These are phyloP conservation scores for Dactylonectria macrodidyma DNA, from an alignment of 2,329 filamentous ascomycete genomes.

Conservation along the genomic window DNA sequence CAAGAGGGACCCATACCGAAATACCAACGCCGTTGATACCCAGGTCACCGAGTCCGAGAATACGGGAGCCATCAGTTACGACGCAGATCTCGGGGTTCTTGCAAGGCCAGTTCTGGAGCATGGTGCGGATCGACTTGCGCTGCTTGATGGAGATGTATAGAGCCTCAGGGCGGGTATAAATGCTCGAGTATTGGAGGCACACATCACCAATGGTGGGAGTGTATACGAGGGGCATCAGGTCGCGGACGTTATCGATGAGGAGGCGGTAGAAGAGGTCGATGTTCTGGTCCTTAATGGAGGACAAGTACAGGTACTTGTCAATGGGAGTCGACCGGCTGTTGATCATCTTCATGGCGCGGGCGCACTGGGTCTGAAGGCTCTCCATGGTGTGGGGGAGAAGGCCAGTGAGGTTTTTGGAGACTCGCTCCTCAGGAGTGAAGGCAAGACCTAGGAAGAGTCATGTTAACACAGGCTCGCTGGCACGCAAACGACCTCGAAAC, in stretches of 20 bases:
- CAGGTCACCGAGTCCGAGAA: conserved; percentile 91
- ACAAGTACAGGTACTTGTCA: conserved; percentile 89
- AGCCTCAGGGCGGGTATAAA: conserved; percentile 95
- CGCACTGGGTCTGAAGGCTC: conserved; percentile 71
- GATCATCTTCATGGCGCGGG: conserved; percentile 82
- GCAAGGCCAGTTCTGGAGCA: conserved; percentile 95
- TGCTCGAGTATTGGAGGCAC: conserved; percentile 94
- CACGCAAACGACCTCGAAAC: background rate
- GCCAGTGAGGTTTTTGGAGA: conserved; percentile 76
- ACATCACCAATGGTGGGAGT: conserved; percentile 95
- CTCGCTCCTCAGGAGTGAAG: conserved; percentile 75
- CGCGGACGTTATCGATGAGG: conserved; percentile 82
- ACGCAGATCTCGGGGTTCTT: conserved; percentile 93
- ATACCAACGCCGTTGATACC: conserved; percentile 99
- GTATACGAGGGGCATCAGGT: conserved; percentile 88
- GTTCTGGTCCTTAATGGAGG: conserved; percentile 81
- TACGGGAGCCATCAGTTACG: conserved; percentile 95
- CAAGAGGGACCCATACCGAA: conserved; percentile 70
- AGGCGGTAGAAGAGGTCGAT: conserved; percentile 88
- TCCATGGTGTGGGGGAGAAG: conserved; percentile 76
- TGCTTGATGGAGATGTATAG: conserved; percentile 98
- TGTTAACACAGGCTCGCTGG: conserved; percentile 29
- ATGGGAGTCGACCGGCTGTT: conserved; percentile 77
- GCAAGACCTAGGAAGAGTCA: conserved; percentile 65
- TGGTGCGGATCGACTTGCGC: conserved; percentile 88